Percentiles rank a stretch among this genome's conserved stretches.
These are phyloP conservation scores for Penicillium sp. DNA, from an alignment of 2,329 filamentous ascomycete species.

Conservation along the genomic window DNA sequence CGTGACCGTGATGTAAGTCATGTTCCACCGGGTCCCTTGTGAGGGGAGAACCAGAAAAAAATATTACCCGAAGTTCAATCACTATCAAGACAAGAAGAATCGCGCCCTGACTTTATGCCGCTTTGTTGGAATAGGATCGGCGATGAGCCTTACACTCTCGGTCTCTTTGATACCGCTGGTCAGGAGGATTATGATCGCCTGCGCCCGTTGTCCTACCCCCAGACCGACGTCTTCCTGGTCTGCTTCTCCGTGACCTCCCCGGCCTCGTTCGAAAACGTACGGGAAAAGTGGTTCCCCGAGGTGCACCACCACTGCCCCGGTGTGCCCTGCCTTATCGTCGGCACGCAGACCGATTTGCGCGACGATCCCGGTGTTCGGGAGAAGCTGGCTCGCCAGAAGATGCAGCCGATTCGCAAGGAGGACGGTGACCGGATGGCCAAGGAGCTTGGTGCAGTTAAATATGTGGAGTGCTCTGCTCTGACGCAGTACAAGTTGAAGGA, in stretches of 20 bases:
- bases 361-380: slow-evolving; percentile 85
- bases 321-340: slow-evolving; percentile 95
- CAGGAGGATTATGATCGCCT: slow-evolving; percentile 99
- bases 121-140: slow-evolving; percentile 72
- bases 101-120: slow-evolving; percentile 6
- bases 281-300: slow-evolving; percentile 98
- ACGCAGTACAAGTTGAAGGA: slow-evolving; percentile 99
- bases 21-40: not conserved
- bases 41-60: no score
- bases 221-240: slow-evolving; percentile 98
- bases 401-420: slow-evolving; percentile 87
- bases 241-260: slow-evolving; percentile 98
- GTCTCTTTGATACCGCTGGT: slow-evolving; percentile 96
- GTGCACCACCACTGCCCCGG: slow-evolving; percentile 98
- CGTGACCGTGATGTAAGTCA: slow-evolving; percentile 95
- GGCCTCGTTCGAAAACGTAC: slow-evolving; percentile 97
- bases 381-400: slow-evolving; percentile 94
- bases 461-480: slow-evolving; percentile 96
- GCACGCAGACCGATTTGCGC: slow-evolving; percentile 94
- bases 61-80: not conserved
- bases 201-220: slow-evolving; percentile 93
- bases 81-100: not conserved
- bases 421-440: slow-evolving; percentile 96
- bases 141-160: slow-evolving; percentile 96
- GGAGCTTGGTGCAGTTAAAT: slow-evolving; percentile 96